Base-by-base conservation (phyloP, 768 basidiomycete genomes). In the Coprinellus aureogranulatus region DNA sequence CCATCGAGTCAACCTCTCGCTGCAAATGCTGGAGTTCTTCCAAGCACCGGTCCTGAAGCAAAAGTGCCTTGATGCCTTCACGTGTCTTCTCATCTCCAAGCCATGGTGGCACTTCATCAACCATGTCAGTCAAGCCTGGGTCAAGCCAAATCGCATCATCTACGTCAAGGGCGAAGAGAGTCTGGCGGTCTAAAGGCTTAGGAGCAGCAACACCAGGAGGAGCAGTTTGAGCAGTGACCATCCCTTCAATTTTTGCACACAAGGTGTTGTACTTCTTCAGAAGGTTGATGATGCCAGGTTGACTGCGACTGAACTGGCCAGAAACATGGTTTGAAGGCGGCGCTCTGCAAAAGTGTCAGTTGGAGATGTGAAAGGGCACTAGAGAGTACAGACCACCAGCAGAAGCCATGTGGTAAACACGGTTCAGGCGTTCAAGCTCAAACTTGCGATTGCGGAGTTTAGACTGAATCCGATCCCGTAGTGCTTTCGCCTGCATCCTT, bases 1-100 rank as follows among this genome's bases (percentile, higher is more conserved):
- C 54, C 28, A 65, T 52, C 34, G 60, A 61, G 23, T 64, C 64
- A 0, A 67, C 66, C 51, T 75, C 71, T 4, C 51, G 14, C 1
- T 60, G 63, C 30, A 68, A 54, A 14, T 60, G 44, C 1, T 34
- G 34, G 4, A 52, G 54, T 44, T 68, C 67, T 50, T 68, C 65
- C 2, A 46, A 39, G 34, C 64, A 65, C 6, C 56, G 37, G 41
- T 62, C 59, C 0, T 54, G 20, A 44, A 57, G 55, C 11, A 65
- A 50, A 34, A 66, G 37, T 3, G 65, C 67, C 6, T 51, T 46
- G 11, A 68, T 68, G 4, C 67, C 64, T 4, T 58, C 37, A 1
- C 59, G 45, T 14, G 65, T 58, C 3, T 58, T 28, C 4, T 18
- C 48, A 53, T 78, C 70, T 10, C 70, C 65, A 1, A 76, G 64